Base-by-base conservation (phyloP, 148 eudicot genomes). In the Rhododendron griersonianum region DNA sequence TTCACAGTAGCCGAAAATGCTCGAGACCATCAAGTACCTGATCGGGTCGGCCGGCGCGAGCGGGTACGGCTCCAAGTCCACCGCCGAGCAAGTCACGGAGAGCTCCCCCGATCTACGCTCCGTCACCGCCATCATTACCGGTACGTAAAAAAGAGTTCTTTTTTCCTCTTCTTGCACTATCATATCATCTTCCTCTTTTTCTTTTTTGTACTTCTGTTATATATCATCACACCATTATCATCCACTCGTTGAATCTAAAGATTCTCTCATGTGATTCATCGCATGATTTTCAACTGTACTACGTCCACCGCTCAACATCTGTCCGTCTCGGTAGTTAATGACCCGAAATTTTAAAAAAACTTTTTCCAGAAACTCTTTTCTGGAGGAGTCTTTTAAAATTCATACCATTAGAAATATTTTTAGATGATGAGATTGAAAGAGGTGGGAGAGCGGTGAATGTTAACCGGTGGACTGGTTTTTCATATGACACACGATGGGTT, bases 51-150 rank as follows among this genome's bases (percentile, higher is more conserved):
- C 90, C 37, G 98, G 99, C 3, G 88, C 98, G 0, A 94, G 95
- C 85, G 99, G 99, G 2, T 95, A 88, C 83, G 95, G 99, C 79
- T 95, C 98, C 41, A 95, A 90, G 84, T 92, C 99, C 47, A 97
- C 99, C 8, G 98, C 98, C 79, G 93, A 96, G 47, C 89, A 93
- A 75, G 98, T 97, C 84, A 96, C 96, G 45, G 88, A 89, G 69
- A 71, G 77, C 86, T 87, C 91, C 76, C 87, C 85, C 18, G 90
- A 92, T 86, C 93, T 95, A 67, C 83, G 86, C 86, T 85, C 88
- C 87, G 55, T 93, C 74, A 94, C 98, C 45, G 98, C 98, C 91
- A 90, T 98, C 89, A 94, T 98, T 89, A 98, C 99, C 6, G 99
- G 99, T 96, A 89, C 4, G 61, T 55, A 3, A 16, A 55, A 55